A percentile compares a stretch with the other conserved stretches of the same genome.
These are phyloP conservation scores for Ammopiptanthus mongolicus DNA, from an alignment of 306 rosid genomes.

Conservation along the genomic window DNA sequence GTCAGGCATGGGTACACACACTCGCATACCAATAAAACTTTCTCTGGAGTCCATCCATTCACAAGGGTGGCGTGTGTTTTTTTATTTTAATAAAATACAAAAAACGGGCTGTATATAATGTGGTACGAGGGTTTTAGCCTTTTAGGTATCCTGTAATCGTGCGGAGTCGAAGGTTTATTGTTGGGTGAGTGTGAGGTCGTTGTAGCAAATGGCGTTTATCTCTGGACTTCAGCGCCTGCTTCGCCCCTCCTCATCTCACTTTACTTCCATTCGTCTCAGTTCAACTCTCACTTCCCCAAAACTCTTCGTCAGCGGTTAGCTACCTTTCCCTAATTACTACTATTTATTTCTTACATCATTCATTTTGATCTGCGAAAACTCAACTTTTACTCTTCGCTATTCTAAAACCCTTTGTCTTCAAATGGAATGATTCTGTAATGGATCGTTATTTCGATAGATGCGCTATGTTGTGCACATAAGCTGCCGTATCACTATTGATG, in stretches of 20 bases:
- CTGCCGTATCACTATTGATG: background rate
- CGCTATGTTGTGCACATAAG: background rate
- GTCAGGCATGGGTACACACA: no score
- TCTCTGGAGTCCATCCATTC: no score
- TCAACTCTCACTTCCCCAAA: conserved; percentile 81
- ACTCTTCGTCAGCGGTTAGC: conserved; percentile 72
- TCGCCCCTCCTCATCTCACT: conserved; percentile 36
- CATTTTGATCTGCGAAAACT: background rate
- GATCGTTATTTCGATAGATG: background rate
- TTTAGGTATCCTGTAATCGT: background rate
- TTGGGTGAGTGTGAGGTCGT: background rate
- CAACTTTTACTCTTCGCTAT: background rate
- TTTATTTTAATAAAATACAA: no score
- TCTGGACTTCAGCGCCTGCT: conserved; percentile 40
- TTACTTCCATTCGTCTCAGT: conserved; percentile 40
- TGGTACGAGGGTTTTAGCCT: conserved; percentile 18
- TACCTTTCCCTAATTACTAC: background rate
- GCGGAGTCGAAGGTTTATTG: background rate
- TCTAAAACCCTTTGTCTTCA: background rate
- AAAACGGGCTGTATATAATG: background rate
- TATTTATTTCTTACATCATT: background rate
- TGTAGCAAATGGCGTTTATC: conserved; percentile 45
- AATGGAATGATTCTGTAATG: background rate
- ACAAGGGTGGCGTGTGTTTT: no score
- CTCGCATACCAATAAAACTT: no score